Evolutionary conservation across 1,284 basidiomycete species (phyloP).

Genomic region (Puccinia polysora): DNA sequence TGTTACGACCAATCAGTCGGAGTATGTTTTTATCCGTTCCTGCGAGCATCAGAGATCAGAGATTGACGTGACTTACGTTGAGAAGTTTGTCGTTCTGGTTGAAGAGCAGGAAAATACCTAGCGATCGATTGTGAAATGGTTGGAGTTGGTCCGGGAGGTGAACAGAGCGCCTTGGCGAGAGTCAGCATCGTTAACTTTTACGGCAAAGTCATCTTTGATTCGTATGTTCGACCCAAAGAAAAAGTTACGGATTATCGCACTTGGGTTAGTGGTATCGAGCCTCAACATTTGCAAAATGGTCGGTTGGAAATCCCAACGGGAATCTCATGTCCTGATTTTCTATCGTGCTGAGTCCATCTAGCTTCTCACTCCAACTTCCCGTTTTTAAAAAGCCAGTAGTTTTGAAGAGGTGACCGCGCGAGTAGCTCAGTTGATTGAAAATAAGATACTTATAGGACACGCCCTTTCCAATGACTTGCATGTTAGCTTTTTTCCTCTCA

Average conservation of each 20-base stretch:
- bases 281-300: conserved; percentile 69
- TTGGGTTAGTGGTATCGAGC: conserved; percentile 78
- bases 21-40: too few relatives aligned
- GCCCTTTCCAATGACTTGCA: conserved; percentile 88
- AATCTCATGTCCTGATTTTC: too few relatives aligned
- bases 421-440: conserved; percentile 73
- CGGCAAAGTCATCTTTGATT: conserved; percentile 74
- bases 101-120: conserved; percentile 70
- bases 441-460: conserved; percentile 83
- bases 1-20: too few relatives aligned
- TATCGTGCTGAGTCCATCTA: not conserved
- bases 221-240: conserved; percentile 80
- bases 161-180: conserved; percentile 78
- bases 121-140: conserved; percentile 98
- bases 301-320: too few relatives aligned
- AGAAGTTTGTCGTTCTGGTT: too few relatives aligned
- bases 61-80: too few relatives aligned
- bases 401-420: conserved; percentile 76
- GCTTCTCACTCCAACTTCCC: not conserved
- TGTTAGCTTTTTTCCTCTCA: conserved; percentile 55
- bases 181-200: conserved; percentile 88
- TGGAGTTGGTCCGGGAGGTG: conserved; percentile 75
- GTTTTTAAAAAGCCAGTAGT: conserved; percentile 60
- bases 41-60: too few relatives aligned
- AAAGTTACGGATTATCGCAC: conserved; percentile 91